Base-by-base conservation (phyloP, 1,284 basidiomycete genomes). In the Irpex sp. region DNA sequence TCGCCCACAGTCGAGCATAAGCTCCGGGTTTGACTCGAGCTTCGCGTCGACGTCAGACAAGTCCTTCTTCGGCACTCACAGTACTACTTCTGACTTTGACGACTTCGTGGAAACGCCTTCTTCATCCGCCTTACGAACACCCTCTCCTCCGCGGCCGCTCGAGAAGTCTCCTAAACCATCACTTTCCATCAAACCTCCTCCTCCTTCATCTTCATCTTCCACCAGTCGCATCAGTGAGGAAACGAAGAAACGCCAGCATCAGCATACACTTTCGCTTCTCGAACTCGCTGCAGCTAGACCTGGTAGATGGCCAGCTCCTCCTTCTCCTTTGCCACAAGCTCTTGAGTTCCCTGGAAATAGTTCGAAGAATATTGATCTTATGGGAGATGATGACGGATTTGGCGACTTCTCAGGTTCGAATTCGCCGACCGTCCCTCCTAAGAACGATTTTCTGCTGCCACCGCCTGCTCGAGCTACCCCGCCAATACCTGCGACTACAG, bases 261-360 rank as follows among this genome's bases (percentile, higher is more conserved):
- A 79, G 63, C 82, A 84, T 59, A 86, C 86, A 4, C 70, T 81
- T 66, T 85, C 79, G 66, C 73, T 90, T 26, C 70, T 90, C 62
- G 79, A 84, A 65, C 73, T 72, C 15, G 86, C 83, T 6, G 84
- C 85, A 7, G 72, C 84, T 5, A 77, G 77, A 17, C 73, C 72
- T 4, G 86, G 86, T 2, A 72, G 77, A 58, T 90, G 88, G 88
- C 86, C 87, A n/a, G 81, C 84, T 26, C 83, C 86, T 8, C 78
- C 82, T 1, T 84, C 86, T 6, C 83, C 84, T 0, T 74, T 84
- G 4, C 81, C 83, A 9, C 76, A 78, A 46, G 73, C 76, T 9
- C 68, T 83, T 15, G 70, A 77, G 9, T 80, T 82, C 15, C 70
- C 71, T 3, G 63, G 67, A 15, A 13, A 61, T 26, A 51, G 59